Conservation (phyloP, 2,329 filamentous ascomycete species). For the Aspergillus bombycis region DNA sequence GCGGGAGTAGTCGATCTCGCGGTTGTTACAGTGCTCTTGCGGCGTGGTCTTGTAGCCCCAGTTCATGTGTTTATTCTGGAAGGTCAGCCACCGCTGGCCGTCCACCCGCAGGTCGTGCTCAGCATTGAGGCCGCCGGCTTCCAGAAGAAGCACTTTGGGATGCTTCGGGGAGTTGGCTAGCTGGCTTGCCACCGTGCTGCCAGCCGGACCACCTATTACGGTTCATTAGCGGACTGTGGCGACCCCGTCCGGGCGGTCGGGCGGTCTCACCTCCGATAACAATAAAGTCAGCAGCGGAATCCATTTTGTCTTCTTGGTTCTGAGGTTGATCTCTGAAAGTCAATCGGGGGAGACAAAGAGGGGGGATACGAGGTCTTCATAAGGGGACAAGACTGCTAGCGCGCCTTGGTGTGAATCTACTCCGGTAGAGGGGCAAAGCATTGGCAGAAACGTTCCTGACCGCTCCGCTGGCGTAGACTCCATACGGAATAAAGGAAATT, state of each 20-base stretch:
- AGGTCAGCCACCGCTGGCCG: slow-evolving; percentile 60
- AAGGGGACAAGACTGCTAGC: not conserved
- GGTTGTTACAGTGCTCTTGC: slow-evolving; percentile 48
- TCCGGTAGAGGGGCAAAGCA: not conserved
- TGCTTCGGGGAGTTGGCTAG: slow-evolving; percentile 52
- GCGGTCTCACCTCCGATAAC: not conserved
- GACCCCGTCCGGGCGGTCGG: too few species aligned
- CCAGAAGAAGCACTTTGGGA: slow-evolving; percentile 62
- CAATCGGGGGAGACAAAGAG: not conserved
- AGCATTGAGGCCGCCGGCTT: slow-evolving; percentile 59
- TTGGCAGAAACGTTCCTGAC: not conserved
- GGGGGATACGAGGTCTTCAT: not conserved
- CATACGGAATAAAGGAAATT: too few species aligned
- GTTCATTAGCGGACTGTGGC: too few species aligned
- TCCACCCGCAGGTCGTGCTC: slow-evolving; percentile 53
- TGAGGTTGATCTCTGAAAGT: not conserved
- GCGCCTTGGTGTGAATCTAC: not conserved
- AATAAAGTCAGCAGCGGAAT: not conserved
- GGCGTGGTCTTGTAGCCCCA: slow-evolving; percentile 57
- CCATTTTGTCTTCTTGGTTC: not conserved
- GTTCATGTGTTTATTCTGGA: slow-evolving; percentile 54
- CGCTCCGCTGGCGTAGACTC: not conserved
- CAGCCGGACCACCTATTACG: slow-evolving; percentile 60
- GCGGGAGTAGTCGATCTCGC: slow-evolving; percentile 54
- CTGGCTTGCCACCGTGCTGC: slow-evolving; percentile 57